Evolutionary conservation across 2,329 filamentous ascomycete genomes (phyloP).

Genomic region (Alternaria conjuncta): DNA sequence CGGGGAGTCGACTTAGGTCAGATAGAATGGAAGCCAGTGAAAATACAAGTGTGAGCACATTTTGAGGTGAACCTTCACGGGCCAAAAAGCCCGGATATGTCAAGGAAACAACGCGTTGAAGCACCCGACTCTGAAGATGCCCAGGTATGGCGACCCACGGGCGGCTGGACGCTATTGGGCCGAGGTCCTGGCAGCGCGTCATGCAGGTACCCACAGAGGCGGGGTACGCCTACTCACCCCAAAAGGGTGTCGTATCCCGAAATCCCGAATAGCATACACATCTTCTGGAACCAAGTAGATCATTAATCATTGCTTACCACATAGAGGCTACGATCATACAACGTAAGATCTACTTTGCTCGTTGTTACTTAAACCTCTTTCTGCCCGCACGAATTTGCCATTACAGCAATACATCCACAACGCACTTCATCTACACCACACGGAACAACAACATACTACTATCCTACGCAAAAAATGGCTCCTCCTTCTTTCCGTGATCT

Average conservation of each 20-base stretch:
- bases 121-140: background rate
- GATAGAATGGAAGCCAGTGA: background rate
- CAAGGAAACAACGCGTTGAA: background rate
- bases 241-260: background rate
- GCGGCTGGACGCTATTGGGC: background rate
- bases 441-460: background rate
- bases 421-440: background rate
- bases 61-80: background rate
- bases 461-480: constrained; percentile 2
- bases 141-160: background rate
- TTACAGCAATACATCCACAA: background rate
- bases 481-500: constrained; percentile 55
- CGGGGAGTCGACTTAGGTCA: background rate
- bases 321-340: background rate
- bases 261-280: background rate
- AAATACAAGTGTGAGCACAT: background rate
- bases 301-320: background rate
- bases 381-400: background rate
- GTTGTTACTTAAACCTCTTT: background rate
- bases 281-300: background rate
- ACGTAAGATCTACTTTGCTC: background rate
- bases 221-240: background rate
- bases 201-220: constrained; percentile 7
- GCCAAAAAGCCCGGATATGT: background rate
- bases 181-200: background rate